phyloP scores from a whole-genome alignment of 116 monocot species.

The Posidonia oceanica region DNA sequence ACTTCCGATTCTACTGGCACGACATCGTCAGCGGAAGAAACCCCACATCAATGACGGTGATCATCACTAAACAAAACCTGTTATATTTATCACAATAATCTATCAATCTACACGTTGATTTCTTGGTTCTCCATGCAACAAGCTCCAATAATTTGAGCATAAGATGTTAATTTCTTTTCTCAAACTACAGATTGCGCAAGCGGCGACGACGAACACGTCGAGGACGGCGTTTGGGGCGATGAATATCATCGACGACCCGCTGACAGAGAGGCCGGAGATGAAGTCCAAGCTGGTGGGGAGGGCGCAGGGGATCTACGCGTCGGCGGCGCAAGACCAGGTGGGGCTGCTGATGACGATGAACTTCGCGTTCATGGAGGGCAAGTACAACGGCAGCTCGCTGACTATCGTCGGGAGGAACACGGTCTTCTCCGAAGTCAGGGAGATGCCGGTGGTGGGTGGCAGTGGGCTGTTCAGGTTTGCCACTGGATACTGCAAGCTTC shows the following conservation, averaged over 20 bases:
- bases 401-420: slow-evolving; percentile 20
- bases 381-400: slow-evolving; percentile 25
- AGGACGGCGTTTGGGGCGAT: slow-evolving; percentile 9
- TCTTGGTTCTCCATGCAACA: neutral
- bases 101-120: too few relatives aligned
- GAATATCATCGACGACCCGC: slow-evolving; percentile 15
- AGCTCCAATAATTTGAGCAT: too few relatives aligned
- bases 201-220: neutral
- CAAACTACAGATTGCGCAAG: neutral
- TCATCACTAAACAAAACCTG: neutral
- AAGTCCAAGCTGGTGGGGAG: slow-evolving; percentile 25
- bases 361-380: slow-evolving; percentile 12
- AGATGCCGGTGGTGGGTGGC: slow-evolving; percentile 18
- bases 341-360: slow-evolving; percentile 12
- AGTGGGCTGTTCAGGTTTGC: neutral
- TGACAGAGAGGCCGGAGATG: slow-evolving; percentile 28
- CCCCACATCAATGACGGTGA: slow-evolving; percentile 14
- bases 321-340: neutral
- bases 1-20: slow-evolving; percentile 34
- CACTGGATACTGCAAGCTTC: neutral
- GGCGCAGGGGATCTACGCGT: slow-evolving; percentile 32
- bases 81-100: neutral
- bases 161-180: too few relatives aligned
- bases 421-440: slow-evolving; percentile 2
- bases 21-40: slow-evolving; percentile 17